Conservation (phyloP, 2,329 filamentous ascomycete genomes). For the Aspergillus candidus region DNA sequence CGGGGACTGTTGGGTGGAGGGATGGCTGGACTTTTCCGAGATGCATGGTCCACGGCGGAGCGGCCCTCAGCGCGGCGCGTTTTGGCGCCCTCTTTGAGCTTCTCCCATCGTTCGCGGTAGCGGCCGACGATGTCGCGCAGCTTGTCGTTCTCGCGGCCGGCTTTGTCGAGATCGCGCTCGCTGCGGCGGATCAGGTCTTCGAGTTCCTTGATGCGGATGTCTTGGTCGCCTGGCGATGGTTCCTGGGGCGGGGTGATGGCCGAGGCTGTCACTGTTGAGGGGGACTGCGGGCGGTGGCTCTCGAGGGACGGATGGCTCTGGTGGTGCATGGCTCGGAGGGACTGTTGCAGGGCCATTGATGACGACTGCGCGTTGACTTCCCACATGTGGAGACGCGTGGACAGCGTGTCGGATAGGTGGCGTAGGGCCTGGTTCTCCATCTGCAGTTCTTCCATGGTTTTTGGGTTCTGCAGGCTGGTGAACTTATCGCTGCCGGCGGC, state of each 20-base stretch:
- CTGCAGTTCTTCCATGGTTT: constrained; percentile 79
- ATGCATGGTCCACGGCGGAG: constrained; percentile 6
- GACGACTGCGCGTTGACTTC: constrained; percentile 87
- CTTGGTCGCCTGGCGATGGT: constrained; percentile 29
- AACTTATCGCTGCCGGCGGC: constrained; percentile 21
- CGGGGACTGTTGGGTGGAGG: not conserved
- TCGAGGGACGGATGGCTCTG: constrained; percentile 28
- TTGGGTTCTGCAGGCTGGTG: constrained; percentile 40
- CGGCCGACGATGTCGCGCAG: constrained; percentile 48
- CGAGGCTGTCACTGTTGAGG: constrained; percentile 21
- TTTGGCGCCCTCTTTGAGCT: constrained; percentile 59
- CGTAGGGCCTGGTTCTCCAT: constrained; percentile 85
- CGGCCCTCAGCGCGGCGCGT: constrained; percentile 27
- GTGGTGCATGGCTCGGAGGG: constrained; percentile 51
- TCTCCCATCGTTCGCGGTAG: constrained; percentile 63
- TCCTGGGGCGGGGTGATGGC: constrained; percentile 15
- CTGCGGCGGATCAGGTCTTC: constrained; percentile 59
- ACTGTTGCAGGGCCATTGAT: constrained; percentile 79
- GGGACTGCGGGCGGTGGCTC: constrained; percentile 25
- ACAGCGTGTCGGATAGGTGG: constrained; percentile 76
- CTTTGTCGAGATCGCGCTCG: constrained; percentile 56
- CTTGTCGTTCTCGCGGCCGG: constrained; percentile 58
- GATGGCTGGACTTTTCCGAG: not conserved
- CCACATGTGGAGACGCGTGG: constrained; percentile 83
- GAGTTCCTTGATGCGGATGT: constrained; percentile 57